Evolutionary conservation across 257 asterid species (phyloP).

Genomic region (Leptodermis oblonga): DNA sequence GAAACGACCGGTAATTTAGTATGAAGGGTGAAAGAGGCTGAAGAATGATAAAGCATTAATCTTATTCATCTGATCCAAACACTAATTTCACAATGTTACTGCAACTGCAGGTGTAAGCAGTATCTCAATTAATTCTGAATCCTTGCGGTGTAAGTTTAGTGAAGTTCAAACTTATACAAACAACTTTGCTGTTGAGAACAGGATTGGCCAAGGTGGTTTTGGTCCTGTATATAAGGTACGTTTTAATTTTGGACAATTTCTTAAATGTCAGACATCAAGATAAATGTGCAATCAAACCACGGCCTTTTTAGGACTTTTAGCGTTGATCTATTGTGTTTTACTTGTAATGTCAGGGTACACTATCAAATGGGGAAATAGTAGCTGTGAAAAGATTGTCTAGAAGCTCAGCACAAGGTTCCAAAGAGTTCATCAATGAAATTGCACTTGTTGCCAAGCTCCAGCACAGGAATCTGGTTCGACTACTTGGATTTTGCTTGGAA

Average conservation of each 20-base stretch:
- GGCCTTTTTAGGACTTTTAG: too few species aligned
- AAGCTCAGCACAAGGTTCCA: conserved; percentile 22
- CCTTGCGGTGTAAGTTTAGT: not conserved
- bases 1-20: too few species aligned
- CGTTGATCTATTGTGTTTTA: too few species aligned
- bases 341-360: conserved; percentile 24
- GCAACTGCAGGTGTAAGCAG: not conserved
- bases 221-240: conserved; percentile 27
- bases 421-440: conserved; percentile 28
- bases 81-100: too few species aligned
- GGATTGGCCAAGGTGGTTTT: conserved; percentile 24
- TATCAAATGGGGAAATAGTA: conserved; percentile 12
- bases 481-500: conserved; percentile 25
- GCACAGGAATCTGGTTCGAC: conserved; percentile 25
- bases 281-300: too few species aligned
- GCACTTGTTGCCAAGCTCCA: conserved; percentile 25
- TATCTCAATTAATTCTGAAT: not conserved
- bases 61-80: too few species aligned
- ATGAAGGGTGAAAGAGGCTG: too few species aligned
- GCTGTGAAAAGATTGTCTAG: conserved; percentile 27
- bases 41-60: too few species aligned
- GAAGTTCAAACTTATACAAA: conserved; percentile 19
- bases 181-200: conserved; percentile 12
- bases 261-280: too few species aligned
- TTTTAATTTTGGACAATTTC: too few species aligned